Percentiles rank a stretch among this genome's conserved stretches.
These are phyloP conservation scores for Eucalyptus regnans DNA, from an alignment of 345 rosid species.

Conservation along the genomic window DNA sequence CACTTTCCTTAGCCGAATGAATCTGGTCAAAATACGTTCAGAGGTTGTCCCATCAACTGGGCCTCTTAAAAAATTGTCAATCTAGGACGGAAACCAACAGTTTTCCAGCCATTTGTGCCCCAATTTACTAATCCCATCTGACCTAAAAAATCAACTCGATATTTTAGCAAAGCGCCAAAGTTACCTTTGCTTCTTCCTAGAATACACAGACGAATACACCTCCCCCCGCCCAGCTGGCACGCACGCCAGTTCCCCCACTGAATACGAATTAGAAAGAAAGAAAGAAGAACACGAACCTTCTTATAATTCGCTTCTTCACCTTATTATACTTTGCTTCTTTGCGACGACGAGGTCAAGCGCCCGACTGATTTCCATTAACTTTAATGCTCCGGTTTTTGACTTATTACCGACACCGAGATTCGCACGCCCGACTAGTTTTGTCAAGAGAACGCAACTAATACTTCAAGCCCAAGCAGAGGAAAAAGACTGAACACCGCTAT, in stretches of 20 bases:
- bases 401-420: background rate
- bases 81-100: background rate
- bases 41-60: background rate
- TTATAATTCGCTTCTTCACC: background rate
- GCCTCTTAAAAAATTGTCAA: background rate
- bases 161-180: background rate
- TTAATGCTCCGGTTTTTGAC: background rate
- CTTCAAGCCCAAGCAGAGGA: background rate
- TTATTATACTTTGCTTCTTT: background rate
- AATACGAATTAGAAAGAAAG: background rate
- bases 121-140: background rate
- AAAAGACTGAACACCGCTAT: background rate
- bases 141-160: background rate
- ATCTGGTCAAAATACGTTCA: background rate
- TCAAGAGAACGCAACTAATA: background rate
- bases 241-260: background rate
- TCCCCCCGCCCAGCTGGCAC: background rate
- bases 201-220: background rate
- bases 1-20: background rate
- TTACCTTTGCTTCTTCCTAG: background rate
- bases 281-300: background rate
- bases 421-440: background rate
- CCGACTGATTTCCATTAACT: background rate
- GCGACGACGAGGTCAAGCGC: background rate
- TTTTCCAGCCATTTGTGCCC: background rate